Percentiles rank a stretch among this genome's conserved stretches.
These are phyloP conservation scores for Lactarius sanguifluus DNA, from an alignment of 768 basidiomycete genomes.

Conservation along the genomic window DNA sequence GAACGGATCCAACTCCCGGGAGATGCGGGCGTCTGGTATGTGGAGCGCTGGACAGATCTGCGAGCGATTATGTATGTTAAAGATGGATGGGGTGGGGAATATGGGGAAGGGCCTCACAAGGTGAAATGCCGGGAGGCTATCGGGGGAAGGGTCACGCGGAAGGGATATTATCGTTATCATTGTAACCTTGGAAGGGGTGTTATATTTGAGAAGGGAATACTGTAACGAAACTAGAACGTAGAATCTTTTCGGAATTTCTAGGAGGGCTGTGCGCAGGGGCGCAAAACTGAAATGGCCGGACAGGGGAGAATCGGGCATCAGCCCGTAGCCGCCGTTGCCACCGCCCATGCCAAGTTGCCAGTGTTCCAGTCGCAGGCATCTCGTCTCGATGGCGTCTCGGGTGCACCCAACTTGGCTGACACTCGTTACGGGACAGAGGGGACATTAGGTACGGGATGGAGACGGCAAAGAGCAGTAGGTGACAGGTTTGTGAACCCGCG, in stretches of 20 bases:
- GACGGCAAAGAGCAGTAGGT: background rate
- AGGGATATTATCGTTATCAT: background rate
- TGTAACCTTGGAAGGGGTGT: background rate
- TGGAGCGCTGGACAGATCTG: conserved; percentile 3
- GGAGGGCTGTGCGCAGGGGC: conserved; percentile 5
- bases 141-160: conserved; percentile 12
- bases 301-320: background rate
- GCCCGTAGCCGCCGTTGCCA: background rate
- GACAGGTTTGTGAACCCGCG: background rate
- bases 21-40: conserved; percentile 8
- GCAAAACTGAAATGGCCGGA: background rate
- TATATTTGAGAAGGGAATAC: background rate
- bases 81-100: background rate
- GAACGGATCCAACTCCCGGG: background rate
- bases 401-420: background rate
- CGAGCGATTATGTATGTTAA: conserved; percentile 1
- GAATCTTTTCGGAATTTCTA: conserved; percentile 20
- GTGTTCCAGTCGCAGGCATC: background rate
- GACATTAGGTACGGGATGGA: background rate
- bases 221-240: too few species aligned
- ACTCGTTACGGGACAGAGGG: conserved; percentile 1
- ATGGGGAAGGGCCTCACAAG: background rate
- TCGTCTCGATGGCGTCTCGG: conserved; percentile 1
- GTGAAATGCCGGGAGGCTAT: conserved; percentile 19
- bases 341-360: background rate